A percentile compares a stretch with the other conserved stretches of the same genome.
Conservation (phyloP, 352 stramenopile species). For the Thraustotheca clavata region DNA sequence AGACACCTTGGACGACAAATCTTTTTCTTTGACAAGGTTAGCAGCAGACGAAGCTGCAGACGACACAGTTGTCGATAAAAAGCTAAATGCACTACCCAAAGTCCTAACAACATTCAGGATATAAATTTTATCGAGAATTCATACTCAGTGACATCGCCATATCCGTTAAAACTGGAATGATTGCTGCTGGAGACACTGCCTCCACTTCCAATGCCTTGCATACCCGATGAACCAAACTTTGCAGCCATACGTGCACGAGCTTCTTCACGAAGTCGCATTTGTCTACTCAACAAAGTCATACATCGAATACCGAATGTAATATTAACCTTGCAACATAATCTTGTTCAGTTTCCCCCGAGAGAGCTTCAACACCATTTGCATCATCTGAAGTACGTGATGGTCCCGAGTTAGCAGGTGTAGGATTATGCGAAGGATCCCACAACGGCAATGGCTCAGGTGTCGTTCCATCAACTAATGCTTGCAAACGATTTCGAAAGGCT, state of each 20-base stretch:
- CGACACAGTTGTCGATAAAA: constrained; percentile 58
- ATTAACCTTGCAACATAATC: constrained; percentile 48
- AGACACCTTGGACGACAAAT: constrained; percentile 66
- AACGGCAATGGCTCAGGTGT: constrained; percentile 39
- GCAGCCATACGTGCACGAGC: constrained; percentile 67
- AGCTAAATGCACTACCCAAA: constrained; percentile 50
- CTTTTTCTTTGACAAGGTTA: constrained; percentile 65
- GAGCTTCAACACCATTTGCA: constrained; percentile 60
- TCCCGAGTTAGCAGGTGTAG: constrained; percentile 23
- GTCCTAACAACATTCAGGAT: neutral
- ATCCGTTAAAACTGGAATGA: constrained; percentile 30
- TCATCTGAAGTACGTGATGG: constrained; percentile 34
- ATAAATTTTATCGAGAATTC: neutral
- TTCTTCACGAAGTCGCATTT: constrained; percentile 66
- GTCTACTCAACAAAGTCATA: constrained; percentile 20
- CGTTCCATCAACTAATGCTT: constrained; percentile 52
- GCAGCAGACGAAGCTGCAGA: constrained; percentile 53
- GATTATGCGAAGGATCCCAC: constrained; percentile 37
- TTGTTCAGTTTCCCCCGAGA: constrained; percentile 71
- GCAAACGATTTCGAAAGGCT: constrained; percentile 51
- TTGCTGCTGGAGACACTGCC: constrained; percentile 37
- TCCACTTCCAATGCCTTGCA: constrained; percentile 71
- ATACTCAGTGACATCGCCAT: constrained; percentile 43
- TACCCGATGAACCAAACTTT: constrained; percentile 64
- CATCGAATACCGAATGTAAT: neutral